Percentiles rank a stretch among this genome's conserved stretches.
phyloP scores from a whole-genome alignment of 805 yeast species.

The Ogataea saltuana region DNA sequence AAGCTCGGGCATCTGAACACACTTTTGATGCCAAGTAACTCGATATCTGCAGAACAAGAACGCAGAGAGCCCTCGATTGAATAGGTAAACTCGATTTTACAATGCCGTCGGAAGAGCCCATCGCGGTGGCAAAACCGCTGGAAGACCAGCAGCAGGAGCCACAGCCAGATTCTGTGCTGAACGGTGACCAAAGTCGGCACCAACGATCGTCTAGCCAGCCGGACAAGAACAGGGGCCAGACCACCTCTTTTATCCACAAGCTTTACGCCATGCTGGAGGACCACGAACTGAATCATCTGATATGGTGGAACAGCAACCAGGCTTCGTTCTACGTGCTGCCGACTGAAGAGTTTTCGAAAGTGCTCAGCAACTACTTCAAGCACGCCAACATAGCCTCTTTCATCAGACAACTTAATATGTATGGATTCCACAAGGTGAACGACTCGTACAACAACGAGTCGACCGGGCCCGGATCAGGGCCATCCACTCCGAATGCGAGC shows the following conservation, averaged over 20 bases:
- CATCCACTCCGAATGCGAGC: constrained; percentile 4
- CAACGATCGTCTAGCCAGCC: constrained; percentile 1
- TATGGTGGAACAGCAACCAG: constrained; percentile 79
- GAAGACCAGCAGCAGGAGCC: constrained; percentile 7
- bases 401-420: constrained; percentile 79
- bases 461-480: constrained; percentile 10
- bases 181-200: background rate
- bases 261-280: constrained; percentile 91
- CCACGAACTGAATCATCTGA: constrained; percentile 63
- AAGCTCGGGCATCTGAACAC: constrained; percentile 1
- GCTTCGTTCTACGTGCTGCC: constrained; percentile 76
- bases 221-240: constrained; percentile 27
- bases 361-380: constrained; percentile 65
- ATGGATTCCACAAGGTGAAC: constrained; percentile 76
- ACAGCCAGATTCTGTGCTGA: constrained; percentile 1
- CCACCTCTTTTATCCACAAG: constrained; percentile 74
- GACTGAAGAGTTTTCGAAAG: constrained; percentile 82
- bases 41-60: background rate
- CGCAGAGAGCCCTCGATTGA: background rate
- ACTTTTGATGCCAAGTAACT: constrained; percentile 3
- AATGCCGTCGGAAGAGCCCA: constrained; percentile 16
- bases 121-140: constrained; percentile 10
- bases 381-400: constrained; percentile 81
- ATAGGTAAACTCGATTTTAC: background rate
- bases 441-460: constrained; percentile 41